Conservation (phyloP, 768 basidiomycete genomes). For the Termitomyces sp. region DNA sequence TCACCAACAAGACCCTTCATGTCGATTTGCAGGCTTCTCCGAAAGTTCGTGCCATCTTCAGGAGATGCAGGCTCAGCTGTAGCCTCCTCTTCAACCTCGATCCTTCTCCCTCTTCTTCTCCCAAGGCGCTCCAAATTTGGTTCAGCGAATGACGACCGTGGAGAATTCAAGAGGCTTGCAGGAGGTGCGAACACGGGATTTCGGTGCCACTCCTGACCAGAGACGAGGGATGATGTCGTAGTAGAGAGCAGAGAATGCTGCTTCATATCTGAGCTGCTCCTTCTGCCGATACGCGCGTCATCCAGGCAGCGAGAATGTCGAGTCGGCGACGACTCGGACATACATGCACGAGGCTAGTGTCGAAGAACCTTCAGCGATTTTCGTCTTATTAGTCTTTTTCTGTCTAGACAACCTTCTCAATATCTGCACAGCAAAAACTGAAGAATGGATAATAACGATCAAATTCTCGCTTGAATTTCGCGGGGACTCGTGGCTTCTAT, state of each 20-base stretch:
- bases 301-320: slow-evolving; percentile 10
- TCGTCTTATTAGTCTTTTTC: neutral
- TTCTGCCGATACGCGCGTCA: slow-evolving; percentile 6
- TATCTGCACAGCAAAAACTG: neutral
- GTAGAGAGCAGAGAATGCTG: slow-evolving; percentile 7
- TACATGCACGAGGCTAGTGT: slow-evolving; percentile 6
- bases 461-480: neutral
- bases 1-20: slow-evolving; percentile 80
- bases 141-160: slow-evolving; percentile 9
- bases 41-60: slow-evolving; percentile 61
- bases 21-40: slow-evolving; percentile 64
- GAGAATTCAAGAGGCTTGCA: slow-evolving; percentile 12
- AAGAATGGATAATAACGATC: neutral
- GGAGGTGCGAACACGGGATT: slow-evolving; percentile 17
- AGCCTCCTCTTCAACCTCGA: slow-evolving; percentile 1
- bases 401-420: no score
- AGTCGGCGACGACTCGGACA: slow-evolving; percentile 13
- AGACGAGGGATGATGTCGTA: slow-evolving; percentile 2
- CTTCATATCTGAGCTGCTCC: slow-evolving; percentile 10
- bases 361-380: neutral
- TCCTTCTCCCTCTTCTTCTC: slow-evolving; percentile 6
- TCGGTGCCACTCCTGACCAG: slow-evolving; percentile 14
- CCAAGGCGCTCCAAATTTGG: neutral
- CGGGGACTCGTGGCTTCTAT: neutral
- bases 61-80: slow-evolving; percentile 14